Evolutionary conservation across 257 asterid genomes (phyloP), one percentile per base, ranked within the genome.

Genomic region (Jacaranda copaia): DNA sequence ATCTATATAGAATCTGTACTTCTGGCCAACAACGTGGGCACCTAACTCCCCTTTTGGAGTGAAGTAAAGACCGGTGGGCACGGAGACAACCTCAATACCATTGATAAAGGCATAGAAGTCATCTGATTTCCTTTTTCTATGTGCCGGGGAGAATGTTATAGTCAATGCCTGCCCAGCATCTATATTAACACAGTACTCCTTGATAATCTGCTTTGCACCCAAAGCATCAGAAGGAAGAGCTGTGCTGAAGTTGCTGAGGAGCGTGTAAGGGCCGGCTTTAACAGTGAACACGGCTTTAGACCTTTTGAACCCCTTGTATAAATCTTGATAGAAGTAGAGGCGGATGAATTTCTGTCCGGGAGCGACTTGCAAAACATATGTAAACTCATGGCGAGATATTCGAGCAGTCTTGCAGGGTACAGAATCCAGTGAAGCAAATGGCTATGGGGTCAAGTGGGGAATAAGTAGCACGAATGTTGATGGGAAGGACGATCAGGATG

Each of bases 1-100:
- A 76, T 91, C 93, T 12, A 89, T 77, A 79, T 84, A 88, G 81
- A 87, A 89, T 67, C 90, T 77, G 78, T 79, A 65, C 80, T 79
- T 81, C 48, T 79, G 79, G 72, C 90, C 86, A 3, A 84, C 83
- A 62, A 86, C 88, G n/a, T 43, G 68, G 19, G 82, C 85, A 0
- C 90, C 86, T 9, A 35, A 14, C 61, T 79, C 85, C 69, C 77
- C 82, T 10, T 84, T 88, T 1, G 84, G 80, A 35, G 85, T 81
- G 88, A 81, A 86, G 79, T 86, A 86, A 58, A 84, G 86, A 49
- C 90, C 88, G 5, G 85, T 74, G 1, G 88, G 90, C 90, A 86
- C 84, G 66, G 88, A 77, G 77, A 86, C 85, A 67, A 84, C 70
- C 77, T 86, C 90, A 55, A 86, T 84, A 10, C 86, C 88, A 49